Conservation (phyloP, 345 rosid species). For the Triadica sebifera region DNA sequence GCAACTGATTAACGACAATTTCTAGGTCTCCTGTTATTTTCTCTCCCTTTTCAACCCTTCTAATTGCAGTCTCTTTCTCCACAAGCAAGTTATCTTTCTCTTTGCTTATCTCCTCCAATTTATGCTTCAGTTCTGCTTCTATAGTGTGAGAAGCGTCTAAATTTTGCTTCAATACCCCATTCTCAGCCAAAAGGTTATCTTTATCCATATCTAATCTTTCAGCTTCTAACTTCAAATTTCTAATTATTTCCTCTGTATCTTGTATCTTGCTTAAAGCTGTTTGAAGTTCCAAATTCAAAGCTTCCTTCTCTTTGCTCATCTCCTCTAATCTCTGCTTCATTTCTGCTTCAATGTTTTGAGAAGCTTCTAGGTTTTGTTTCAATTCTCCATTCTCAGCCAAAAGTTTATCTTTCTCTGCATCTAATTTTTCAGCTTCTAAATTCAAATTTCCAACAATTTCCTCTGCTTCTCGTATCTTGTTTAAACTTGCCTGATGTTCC, state of each 20-base stretch:
- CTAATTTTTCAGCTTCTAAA: constrained; percentile 50
- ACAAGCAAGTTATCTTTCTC: constrained; percentile 20
- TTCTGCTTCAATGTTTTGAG: constrained; percentile 45
- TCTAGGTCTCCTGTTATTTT: constrained; percentile 25
- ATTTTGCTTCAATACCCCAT: too few relatives aligned
- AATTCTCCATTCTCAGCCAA: constrained; percentile 47
- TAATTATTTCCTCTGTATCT: constrained; percentile 46
- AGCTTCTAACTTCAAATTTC: constrained; percentile 51
- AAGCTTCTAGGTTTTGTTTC: constrained; percentile 41
- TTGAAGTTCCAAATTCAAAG: constrained; percentile 20
- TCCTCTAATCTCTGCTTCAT: constrained; percentile 24
- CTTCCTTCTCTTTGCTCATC: constrained; percentile 16
- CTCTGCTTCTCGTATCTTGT: constrained; percentile 52
- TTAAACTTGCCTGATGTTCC: constrained; percentile 23
- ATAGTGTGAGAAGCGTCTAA: too few relatives aligned
- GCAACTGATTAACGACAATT: constrained; percentile 38
- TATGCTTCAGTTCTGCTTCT: too few relatives aligned
- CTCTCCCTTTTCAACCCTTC: constrained; percentile 35
- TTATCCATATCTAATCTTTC: constrained; percentile 48
- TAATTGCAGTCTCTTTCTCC: constrained; percentile 29
- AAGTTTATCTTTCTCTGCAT: constrained; percentile 39
- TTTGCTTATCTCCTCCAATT: constrained; percentile 9
- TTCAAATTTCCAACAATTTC: constrained; percentile 42
- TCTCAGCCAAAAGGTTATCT: constrained; percentile 25
- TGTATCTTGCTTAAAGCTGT: constrained; percentile 33